Conservation (phyloP, 1,284 basidiomycete species). For the Pseudozyma hubeiensis region DNA sequence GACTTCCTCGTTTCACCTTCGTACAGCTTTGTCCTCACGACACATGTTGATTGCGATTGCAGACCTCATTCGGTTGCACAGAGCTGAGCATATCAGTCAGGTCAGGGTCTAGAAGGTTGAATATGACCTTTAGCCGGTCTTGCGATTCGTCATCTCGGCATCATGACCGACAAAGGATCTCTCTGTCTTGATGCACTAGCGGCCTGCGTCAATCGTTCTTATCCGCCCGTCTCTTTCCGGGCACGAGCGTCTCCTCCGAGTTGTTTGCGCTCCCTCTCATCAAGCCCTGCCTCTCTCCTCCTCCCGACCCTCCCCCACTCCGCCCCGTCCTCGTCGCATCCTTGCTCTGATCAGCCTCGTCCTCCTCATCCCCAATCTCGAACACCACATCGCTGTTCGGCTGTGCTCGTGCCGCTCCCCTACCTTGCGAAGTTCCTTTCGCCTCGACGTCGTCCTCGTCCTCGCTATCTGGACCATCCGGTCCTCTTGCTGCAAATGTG, state of each 20-base stretch:
- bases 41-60: no score
- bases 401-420: not conserved
- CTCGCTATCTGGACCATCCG: conserved; percentile 45
- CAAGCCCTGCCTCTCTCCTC: conserved; percentile 39
- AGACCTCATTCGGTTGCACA: no score
- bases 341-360: conserved; percentile 42
- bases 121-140: no score
- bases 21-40: no score
- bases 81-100: no score
- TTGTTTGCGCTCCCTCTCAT: conserved; percentile 35
- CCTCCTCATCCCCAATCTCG: conserved; percentile 58
- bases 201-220: conserved; percentile 29
- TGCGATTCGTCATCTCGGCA: no score
- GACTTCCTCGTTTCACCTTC: no score
- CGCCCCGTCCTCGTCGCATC: not conserved
- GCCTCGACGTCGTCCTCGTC: conserved; percentile 50
- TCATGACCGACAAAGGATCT: no score
- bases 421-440: conserved; percentile 22
- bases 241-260: conserved; percentile 55
- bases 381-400: conserved; percentile 54
- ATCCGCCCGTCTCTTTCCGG: conserved; percentile 24
- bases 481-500: conserved; percentile 69
- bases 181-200: not conserved
- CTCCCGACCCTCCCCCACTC: not conserved
- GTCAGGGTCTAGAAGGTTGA: no score